phyloP scores from a whole-genome alignment of 805 yeast genomes.

The Cyberlindnera maritima region DNA sequence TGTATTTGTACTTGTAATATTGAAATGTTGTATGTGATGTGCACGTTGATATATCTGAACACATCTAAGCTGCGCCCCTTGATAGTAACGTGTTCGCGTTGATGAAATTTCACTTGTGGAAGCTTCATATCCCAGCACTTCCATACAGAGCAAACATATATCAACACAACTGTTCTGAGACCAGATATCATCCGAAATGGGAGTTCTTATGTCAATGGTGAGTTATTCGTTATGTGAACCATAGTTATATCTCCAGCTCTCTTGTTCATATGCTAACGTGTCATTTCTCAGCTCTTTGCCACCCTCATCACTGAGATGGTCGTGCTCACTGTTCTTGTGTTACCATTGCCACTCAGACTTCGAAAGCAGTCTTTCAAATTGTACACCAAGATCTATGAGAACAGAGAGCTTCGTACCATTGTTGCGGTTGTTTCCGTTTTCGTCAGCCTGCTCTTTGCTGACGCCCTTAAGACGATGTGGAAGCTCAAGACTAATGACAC shows the following conservation, averaged over 20 bases:
- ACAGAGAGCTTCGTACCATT: conserved; percentile 44
- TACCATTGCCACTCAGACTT: conserved; percentile 52
- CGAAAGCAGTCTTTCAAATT: conserved; percentile 42
- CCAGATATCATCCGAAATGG: no score
- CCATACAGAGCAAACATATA: no score
- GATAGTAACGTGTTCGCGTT: no score
- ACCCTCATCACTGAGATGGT: conserved; percentile 52
- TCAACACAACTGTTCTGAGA: no score
- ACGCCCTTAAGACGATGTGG: conserved; percentile 47
- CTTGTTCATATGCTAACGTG: no score
- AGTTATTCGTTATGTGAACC: neutral
- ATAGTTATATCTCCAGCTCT: no score
- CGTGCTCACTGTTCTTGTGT: conserved; percentile 42
- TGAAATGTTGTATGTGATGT: no score
- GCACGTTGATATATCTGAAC: no score
- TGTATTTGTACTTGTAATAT: no score
- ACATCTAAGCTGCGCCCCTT: no score
- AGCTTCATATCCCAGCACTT: no score
- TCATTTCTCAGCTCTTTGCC: conserved; percentile 35
- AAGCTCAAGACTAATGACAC: conserved; percentile 28
- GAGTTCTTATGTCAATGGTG: conserved; percentile 25
- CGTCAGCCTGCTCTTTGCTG: conserved; percentile 49
- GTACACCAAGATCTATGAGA: conserved; percentile 33
- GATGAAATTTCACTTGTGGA: neutral
- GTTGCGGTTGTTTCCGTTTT: conserved; percentile 39